phyloP scores from a whole-genome alignment of 371 early-diverging fungal genomes.

The Actinomortierella wolfii region DNA sequence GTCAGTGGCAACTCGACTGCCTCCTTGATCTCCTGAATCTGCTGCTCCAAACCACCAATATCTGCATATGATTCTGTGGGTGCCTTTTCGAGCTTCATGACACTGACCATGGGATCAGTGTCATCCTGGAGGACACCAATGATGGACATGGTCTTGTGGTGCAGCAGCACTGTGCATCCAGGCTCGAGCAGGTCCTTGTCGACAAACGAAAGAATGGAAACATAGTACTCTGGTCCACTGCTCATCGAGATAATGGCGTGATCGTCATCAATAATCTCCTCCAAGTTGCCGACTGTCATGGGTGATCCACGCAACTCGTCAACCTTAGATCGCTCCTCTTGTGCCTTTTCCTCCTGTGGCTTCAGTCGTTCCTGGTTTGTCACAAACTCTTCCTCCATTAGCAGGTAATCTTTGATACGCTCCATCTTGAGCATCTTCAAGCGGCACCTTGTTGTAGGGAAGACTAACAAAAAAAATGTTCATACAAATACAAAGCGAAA shows the following conservation, averaged over 20 bases:
- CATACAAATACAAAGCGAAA: no score
- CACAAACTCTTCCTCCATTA: constrained; percentile 98
- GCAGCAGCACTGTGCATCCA: constrained; percentile 97
- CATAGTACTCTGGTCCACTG: constrained; percentile 98
- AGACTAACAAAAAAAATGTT: constrained; percentile 73
- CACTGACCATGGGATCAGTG: constrained; percentile 98
- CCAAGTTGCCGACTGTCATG: constrained; percentile 98
- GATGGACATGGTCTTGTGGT: constrained; percentile 96
- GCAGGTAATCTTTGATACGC: constrained; percentile 96
- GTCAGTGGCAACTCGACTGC: constrained; percentile 99
- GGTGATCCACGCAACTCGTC: constrained; percentile 99
- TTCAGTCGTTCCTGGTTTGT: constrained; percentile 95
- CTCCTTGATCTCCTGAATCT: constrained; percentile 99
- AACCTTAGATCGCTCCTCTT: constrained; percentile 93
- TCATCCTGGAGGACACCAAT: constrained; percentile 98
- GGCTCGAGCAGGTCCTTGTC: constrained; percentile 99
- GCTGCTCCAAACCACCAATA: constrained; percentile 99
- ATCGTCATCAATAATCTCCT: constrained; percentile 99
- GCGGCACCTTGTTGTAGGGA: constrained; percentile 96
- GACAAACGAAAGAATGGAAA: constrained; percentile 98
- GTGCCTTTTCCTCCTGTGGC: constrained; percentile 93
- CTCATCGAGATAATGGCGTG: constrained; percentile 99
- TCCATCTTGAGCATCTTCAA: constrained; percentile 96
- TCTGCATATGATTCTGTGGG: constrained; percentile 99
- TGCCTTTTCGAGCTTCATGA: constrained; percentile 99